A percentile compares a stretch with the other conserved stretches of the same genome.
Evolutionary conservation across 2,329 filamentous ascomycete genomes (phyloP).

Genomic region (Sordariomycetes sp.): DNA sequence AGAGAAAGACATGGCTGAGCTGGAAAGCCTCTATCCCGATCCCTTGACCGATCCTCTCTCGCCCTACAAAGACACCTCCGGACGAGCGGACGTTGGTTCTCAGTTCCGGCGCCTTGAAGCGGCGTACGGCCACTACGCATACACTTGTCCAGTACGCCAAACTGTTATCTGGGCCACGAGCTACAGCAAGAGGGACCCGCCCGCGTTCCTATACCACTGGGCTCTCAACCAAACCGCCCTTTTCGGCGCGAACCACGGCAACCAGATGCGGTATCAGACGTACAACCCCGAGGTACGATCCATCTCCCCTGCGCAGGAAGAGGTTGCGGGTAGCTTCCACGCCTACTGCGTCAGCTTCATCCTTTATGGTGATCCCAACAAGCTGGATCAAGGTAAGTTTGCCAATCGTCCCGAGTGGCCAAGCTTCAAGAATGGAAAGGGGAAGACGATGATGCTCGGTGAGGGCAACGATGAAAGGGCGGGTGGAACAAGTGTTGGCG

Average conservation of each 20-base stretch:
- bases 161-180: slow-evolving; percentile 26
- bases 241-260: slow-evolving; percentile 25
- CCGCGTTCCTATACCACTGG: slow-evolving; percentile 19
- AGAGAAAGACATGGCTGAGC: slow-evolving; percentile 14
- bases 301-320: slow-evolving; percentile 21
- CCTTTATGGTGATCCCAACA: slow-evolving; percentile 19
- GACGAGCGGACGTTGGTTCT: slow-evolving; percentile 26
- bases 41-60: slow-evolving; percentile 20
- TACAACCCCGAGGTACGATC: slow-evolving; percentile 25
- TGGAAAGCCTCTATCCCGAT: slow-evolving; percentile 24
- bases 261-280: slow-evolving; percentile 26
- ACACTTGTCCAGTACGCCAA: slow-evolving; percentile 33
- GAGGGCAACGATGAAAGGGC: slow-evolving; percentile 38
- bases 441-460: slow-evolving; percentile 32
- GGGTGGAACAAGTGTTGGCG: slow-evolving; percentile 25
- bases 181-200: slow-evolving; percentile 19
- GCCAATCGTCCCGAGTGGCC: slow-evolving; percentile 12
- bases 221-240: slow-evolving; percentile 22
- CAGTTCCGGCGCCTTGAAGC: slow-evolving; percentile 34
- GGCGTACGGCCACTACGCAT: slow-evolving; percentile 33
- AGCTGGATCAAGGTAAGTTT: slow-evolving; percentile 11
- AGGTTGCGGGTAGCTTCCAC: slow-evolving; percentile 23
- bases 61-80: slow-evolving; percentile 15
- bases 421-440: slow-evolving; percentile 13
- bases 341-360: slow-evolving; percentile 27